Percentiles rank a stretch among this genome's conserved stretches.
phyloP scores from a whole-genome alignment of 2,329 filamentous ascomycete species.

The Falciphora oryzae region DNA sequence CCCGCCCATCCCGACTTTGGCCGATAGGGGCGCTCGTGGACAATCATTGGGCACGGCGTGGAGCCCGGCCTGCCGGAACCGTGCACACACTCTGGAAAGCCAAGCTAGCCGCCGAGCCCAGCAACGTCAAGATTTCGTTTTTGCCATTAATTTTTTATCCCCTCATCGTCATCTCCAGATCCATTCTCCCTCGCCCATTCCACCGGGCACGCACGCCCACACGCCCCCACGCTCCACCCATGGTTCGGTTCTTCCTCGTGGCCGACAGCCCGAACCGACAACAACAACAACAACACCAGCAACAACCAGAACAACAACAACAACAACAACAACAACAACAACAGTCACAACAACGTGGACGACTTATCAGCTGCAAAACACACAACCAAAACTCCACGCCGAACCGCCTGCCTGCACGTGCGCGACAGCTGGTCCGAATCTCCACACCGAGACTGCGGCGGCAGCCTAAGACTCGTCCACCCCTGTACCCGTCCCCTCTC shows the following conservation, averaged over 20 bases:
- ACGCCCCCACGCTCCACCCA: no score
- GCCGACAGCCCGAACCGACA: neutral
- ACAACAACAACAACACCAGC: neutral
- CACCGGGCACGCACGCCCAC: no score
- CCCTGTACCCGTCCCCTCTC: no score
- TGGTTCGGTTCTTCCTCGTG: neutral
- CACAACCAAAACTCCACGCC: no score
- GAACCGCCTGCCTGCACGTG: neutral
- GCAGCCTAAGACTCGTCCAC: neutral
- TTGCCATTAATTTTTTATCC: neutral
- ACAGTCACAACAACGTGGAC: no score
- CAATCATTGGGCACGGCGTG: neutral
- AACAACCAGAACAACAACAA: no score
- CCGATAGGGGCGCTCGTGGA: neutral
- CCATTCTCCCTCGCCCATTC: neutral
- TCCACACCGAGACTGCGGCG: neutral
- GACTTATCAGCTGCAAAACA: no score
- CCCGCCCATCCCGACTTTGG: neutral
- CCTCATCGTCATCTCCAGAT: neutral
- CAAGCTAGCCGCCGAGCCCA: neutral
- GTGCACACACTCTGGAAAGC: no score
- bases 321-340: neutral
- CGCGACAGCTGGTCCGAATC: neutral
- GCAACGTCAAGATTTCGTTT: neutral
- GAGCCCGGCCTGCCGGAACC: no score